A percentile compares a stretch with the other conserved stretches of the same genome.
These are phyloP conservation scores for Arabidopsis arenosa DNA, from an alignment of 345 rosid species.

Conservation along the genomic window DNA sequence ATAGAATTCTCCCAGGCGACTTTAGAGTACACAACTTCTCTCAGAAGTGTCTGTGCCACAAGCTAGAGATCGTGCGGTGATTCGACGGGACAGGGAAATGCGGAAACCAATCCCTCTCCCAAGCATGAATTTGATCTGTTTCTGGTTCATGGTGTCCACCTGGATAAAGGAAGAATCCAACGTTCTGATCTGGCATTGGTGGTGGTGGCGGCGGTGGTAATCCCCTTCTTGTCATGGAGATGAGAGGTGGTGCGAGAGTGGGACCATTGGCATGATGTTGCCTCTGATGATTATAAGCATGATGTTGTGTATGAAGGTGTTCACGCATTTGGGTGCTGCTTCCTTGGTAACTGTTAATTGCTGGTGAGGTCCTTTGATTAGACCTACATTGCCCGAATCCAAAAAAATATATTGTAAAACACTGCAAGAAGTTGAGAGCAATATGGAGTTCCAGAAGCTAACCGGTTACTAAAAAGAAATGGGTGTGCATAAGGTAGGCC, in stretches of 20 bases:
- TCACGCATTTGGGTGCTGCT: slow-evolving; percentile 53
- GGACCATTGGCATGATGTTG: slow-evolving; percentile 52
- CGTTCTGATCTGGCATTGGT: slow-evolving; percentile 50
- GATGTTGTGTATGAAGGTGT: slow-evolving; percentile 53
- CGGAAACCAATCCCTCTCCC: slow-evolving; percentile 53
- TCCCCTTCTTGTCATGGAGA: slow-evolving; percentile 59
- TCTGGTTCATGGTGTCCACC: slow-evolving; percentile 55
- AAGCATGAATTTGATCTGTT: slow-evolving; percentile 38
- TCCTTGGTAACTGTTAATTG: slow-evolving; percentile 55
- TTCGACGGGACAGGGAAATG: slow-evolving; percentile 35
- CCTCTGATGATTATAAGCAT: slow-evolving; percentile 55
- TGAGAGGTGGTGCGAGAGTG: slow-evolving; percentile 46
- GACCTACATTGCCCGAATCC: slow-evolving; percentile 48
- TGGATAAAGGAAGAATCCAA: slow-evolving; percentile 57
- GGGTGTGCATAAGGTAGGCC: slow-evolving; percentile 55
- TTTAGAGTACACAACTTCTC: slow-evolving; percentile 22
- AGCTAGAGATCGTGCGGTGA: slow-evolving; percentile 30
- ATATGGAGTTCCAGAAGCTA: slow-evolving; percentile 39
- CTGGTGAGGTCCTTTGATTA: slow-evolving; percentile 57
- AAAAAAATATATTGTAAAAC: background rate
- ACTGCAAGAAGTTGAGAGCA: slow-evolving; percentile 20
- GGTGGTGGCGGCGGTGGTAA: slow-evolving; percentile 48
- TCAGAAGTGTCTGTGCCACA: slow-evolving; percentile 47
- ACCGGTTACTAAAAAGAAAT: slow-evolving; percentile 58
- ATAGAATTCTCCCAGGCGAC: slow-evolving; percentile 23